phyloP scores from a whole-genome alignment of 1,284 basidiomycete species.

The Malassezia restricta region DNA sequence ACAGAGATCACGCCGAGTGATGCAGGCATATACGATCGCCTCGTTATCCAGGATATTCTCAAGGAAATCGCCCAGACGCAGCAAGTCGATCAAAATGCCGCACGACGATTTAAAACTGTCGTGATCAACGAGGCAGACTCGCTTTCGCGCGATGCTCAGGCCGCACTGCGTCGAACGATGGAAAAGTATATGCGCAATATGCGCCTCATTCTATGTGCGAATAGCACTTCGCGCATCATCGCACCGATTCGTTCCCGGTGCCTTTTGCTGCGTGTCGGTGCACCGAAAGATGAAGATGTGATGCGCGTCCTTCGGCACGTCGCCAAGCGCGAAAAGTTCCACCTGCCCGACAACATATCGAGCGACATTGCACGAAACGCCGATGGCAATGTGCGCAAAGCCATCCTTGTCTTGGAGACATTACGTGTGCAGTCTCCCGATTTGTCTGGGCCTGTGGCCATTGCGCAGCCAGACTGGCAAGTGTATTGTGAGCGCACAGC shows the following conservation, averaged over 20 bases:
- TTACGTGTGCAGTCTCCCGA: conserved; percentile 60
- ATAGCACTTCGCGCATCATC: conserved; percentile 89
- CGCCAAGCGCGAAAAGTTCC: conserved; percentile 68
- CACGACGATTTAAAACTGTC: conserved; percentile 96
- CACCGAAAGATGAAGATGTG: conserved; percentile 75
- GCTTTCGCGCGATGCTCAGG: conserved; percentile 86
- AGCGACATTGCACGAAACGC: conserved; percentile 66
- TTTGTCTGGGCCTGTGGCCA: conserved; percentile 56
- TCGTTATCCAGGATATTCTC: conserved; percentile 89
- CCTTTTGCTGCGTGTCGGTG: conserved; percentile 81
- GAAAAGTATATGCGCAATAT: conserved; percentile 96
- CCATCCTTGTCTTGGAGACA: conserved; percentile 83
- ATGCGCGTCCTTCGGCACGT: conserved; percentile 62
- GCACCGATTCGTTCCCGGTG: conserved; percentile 93
- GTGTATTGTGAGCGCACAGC: conserved; percentile 88
- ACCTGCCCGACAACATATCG: conserved; percentile 63
- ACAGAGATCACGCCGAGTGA: conserved; percentile 97
- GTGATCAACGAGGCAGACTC: conserved; percentile 96
- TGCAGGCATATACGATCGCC: conserved; percentile 86
- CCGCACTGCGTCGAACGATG: conserved; percentile 92
- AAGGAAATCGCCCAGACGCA: conserved; percentile 99
- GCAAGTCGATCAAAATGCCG: conserved; percentile 88
- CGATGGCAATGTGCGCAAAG: conserved; percentile 84
- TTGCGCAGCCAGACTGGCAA: conserved; percentile 93
- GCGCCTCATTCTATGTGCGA: conserved; percentile 93